Evolutionary conservation across 78 protist species (phyloP).

Genomic region (Protostelium mycophagum): DNA sequence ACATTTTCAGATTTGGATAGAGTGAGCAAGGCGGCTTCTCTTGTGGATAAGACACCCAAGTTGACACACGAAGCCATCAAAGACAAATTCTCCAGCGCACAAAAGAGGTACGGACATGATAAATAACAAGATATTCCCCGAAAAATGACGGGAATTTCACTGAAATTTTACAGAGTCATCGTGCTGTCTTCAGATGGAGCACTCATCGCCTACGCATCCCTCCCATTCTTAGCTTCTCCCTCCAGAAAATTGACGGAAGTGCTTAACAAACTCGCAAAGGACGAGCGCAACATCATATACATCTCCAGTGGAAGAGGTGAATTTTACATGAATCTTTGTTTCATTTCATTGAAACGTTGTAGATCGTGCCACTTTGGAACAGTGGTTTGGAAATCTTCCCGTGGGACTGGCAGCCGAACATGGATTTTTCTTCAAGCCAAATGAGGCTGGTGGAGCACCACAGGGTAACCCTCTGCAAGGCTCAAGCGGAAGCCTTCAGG

Average conservation of each 20-base stretch:
- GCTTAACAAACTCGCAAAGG: background rate
- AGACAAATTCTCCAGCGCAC: background rate
- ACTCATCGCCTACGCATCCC: background rate
- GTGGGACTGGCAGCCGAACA: slow-evolving; percentile 76
- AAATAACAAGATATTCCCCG: background rate
- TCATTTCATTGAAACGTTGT: background rate
- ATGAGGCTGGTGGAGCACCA: slow-evolving; percentile 20
- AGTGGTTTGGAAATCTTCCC: slow-evolving; percentile 32
- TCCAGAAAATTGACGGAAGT: background rate
- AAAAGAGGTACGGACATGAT: background rate
- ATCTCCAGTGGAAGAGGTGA: slow-evolving; percentile 29
- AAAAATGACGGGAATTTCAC: too few species aligned
- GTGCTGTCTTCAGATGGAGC: background rate
- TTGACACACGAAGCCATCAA: background rate
- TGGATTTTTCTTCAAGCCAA: slow-evolving; percentile 63
- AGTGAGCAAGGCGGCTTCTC: background rate
- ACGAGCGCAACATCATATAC: slow-evolving; percentile 7
- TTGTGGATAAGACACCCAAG: background rate
- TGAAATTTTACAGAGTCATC: background rate
- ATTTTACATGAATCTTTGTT: slow-evolving; percentile 7
- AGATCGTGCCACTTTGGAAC: slow-evolving; percentile 11
- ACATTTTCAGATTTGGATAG: background rate
- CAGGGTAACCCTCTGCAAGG: slow-evolving; percentile 29
- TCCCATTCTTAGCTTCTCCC: background rate
- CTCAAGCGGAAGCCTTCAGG: background rate